Base-by-base conservation (phyloP, 257 asterid species). In the Solanum corneliomulleri region DNA sequence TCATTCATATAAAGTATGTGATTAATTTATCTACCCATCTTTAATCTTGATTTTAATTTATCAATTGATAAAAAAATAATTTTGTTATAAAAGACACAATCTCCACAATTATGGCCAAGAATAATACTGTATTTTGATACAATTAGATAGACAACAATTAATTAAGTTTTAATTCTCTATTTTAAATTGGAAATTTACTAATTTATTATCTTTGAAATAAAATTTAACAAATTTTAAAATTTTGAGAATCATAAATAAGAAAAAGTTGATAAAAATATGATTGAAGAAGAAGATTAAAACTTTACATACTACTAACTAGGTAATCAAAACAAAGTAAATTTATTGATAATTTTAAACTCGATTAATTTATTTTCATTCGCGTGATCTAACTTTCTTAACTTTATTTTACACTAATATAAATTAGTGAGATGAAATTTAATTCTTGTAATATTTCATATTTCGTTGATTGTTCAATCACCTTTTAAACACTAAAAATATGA, bases 21-120 rank as follows among this genome's bases (percentile, higher is more conserved):
- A 70, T 62, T 37, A 89, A 45, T 62, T 27, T 27, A 89, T 9
- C 89, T 82, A 86, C 84, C 88, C 45, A 62, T 88, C 90, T 87
- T 84, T 74, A 9, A 39, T 37, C 29, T 23, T 66, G 58, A 33
- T 33, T 42, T 27, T 49, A 27, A 49, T 16, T 80, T 47, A 18
- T 29, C 42, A 0, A 47, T 5, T 18, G 3, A 47, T 9, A 37
- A 25, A 47, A 1, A 47, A 4, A 1, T 2, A 27, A 62, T 2
- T 11, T 1, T 62, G 0, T 62, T 62, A 62, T 23, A 21, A 58
- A 58, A 58, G 25, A 62, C 29, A 62, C 11, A 62, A 62, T 62
- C 31, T 31, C 70, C 11, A 23, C 15, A 62, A 25, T 4, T 25
- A 25, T 64, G 18, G 35, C 35, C 9, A 64, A 12, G 35, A 64